These are phyloP conservation scores for Fragosphaeria purpurea DNA, from an alignment of 2,329 filamentous ascomycete species.

Conservation along the genomic window DNA sequence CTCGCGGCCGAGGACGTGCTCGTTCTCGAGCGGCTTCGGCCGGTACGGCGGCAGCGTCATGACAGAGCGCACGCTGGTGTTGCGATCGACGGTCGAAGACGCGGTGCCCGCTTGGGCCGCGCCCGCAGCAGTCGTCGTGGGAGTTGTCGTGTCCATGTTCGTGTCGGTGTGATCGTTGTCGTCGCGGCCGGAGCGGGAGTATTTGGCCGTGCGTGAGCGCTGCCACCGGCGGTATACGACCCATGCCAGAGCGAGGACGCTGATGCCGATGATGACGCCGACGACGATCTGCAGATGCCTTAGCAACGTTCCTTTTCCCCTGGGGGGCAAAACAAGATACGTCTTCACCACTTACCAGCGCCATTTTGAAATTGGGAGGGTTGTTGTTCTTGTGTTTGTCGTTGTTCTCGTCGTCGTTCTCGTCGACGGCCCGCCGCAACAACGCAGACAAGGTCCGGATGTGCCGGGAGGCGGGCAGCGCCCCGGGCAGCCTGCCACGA, in stretches of 20 bases:
- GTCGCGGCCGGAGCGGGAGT: slow-evolving; percentile 17
- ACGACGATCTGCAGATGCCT: neutral
- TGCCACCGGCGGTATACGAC: slow-evolving; percentile 6
- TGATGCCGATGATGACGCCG: neutral
- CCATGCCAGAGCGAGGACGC: neutral
- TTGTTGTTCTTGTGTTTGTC: neutral
- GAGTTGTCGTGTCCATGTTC: neutral
- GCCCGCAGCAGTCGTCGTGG: slow-evolving; percentile 7
- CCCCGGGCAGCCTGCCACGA: neutral
- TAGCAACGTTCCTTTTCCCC: too few species aligned
- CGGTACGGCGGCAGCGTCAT: slow-evolving; percentile 89
- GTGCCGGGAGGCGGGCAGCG: neutral
- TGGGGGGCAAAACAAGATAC: too few species aligned
- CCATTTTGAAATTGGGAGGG: neutral
- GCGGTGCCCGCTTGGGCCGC: neutral
- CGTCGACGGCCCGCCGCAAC: too few species aligned
- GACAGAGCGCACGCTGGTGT: slow-evolving; percentile 82
- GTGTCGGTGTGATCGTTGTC: slow-evolving; percentile 12
- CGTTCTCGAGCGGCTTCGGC: slow-evolving; percentile 58
- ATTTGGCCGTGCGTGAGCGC: slow-evolving; percentile 2
- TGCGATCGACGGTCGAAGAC: slow-evolving; percentile 52
- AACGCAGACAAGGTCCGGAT: too few species aligned
- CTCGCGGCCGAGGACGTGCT: slow-evolving; percentile 76
- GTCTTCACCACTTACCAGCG: slow-evolving; percentile 1
- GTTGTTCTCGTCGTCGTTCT: neutral